Percentiles rank a stretch among this genome's conserved stretches.
phyloP scores from a whole-genome alignment of 208 protist genomes.

The Trypanosoma mega region DNA sequence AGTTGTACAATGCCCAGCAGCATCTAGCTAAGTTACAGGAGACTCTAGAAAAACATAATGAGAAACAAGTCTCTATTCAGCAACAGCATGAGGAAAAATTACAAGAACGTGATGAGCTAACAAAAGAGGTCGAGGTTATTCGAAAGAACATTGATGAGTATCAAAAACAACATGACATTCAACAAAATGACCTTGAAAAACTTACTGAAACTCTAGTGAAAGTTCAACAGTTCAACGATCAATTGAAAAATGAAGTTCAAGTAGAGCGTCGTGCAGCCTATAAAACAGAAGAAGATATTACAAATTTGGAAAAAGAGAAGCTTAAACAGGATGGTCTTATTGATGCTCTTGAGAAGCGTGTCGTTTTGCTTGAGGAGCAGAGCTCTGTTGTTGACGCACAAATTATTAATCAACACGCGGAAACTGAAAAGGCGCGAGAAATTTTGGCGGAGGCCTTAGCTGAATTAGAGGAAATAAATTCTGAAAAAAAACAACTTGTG shows the following conservation, averaged over 20 bases:
- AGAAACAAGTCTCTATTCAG: slow-evolving; percentile 72
- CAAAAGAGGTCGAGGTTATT: slow-evolving; percentile 41
- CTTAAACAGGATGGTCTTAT: slow-evolving; percentile 92
- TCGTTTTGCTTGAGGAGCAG: slow-evolving; percentile 85
- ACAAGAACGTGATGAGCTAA: slow-evolving; percentile 59
- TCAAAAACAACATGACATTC: slow-evolving; percentile 80
- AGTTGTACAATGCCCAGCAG: slow-evolving; percentile 95
- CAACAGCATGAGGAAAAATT: slow-evolving; percentile 84
- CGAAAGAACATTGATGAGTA: slow-evolving; percentile 89
- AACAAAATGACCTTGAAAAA: slow-evolving; percentile 91
- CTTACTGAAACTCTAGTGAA: slow-evolving; percentile 88
- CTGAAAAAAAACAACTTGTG: slow-evolving; percentile 95
- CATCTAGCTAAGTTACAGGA: slow-evolving; percentile 93
- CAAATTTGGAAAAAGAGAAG: slow-evolving; percentile 92
- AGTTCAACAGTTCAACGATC: slow-evolving; percentile 94
- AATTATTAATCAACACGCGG: slow-evolving; percentile 83
- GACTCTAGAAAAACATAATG: slow-evolving; percentile 88
- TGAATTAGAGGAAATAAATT: slow-evolving; percentile 94
- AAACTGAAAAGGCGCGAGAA: slow-evolving; percentile 84
- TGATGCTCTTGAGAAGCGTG: slow-evolving; percentile 81
- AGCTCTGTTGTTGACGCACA: slow-evolving; percentile 80
- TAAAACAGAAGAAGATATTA: slow-evolving; percentile 95
- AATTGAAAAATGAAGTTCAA: slow-evolving; percentile 93
- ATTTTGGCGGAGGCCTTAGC: slow-evolving; percentile 90
- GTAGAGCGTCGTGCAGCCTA: slow-evolving; percentile 93